Conservation (phyloP, 768 basidiomycete genomes). For the Coprinopsis sp. region DNA sequence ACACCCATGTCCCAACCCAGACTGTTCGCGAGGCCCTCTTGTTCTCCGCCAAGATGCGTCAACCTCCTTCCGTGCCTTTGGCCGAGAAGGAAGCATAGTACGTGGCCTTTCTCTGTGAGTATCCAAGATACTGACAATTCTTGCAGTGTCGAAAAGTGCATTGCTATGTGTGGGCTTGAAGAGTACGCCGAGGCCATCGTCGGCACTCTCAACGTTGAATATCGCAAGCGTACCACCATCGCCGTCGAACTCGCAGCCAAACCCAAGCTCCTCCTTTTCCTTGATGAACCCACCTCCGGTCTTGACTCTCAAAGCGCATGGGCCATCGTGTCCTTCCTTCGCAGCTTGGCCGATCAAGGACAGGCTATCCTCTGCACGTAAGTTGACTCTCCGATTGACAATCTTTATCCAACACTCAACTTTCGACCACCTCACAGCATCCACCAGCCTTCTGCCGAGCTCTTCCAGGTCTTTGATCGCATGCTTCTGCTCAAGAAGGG, state of each 20-base stretch:
- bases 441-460: slow-evolving; percentile 67
- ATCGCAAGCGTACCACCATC: slow-evolving; percentile 80
- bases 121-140: not conserved
- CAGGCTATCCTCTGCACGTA: slow-evolving; percentile 88
- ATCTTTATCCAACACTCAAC: not conserved
- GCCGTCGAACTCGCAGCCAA: slow-evolving; percentile 87
- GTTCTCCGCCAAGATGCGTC: slow-evolving; percentile 79
- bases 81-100: slow-evolving; percentile 80
- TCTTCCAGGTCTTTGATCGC: slow-evolving; percentile 75
- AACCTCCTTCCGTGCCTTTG: slow-evolving; percentile 59
- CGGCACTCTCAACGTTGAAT: slow-evolving; percentile 62
- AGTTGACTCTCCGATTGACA: slow-evolving; percentile 18
- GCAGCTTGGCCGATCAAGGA: slow-evolving; percentile 72
- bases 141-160: slow-evolving; percentile 39
- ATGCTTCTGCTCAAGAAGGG: slow-evolving; percentile 74
- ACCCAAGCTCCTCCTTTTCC: slow-evolving; percentile 79
- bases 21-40: slow-evolving; percentile 82
- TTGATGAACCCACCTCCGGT: slow-evolving; percentile 89
- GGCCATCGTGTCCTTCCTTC: slow-evolving; percentile 74
- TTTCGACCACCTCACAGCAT: slow-evolving; percentile 26
- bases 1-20: slow-evolving; percentile 68
- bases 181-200: slow-evolving; percentile 60
- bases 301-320: slow-evolving; percentile 86
- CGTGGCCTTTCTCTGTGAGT: slow-evolving; percentile 16
- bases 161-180: slow-evolving; percentile 63